Evolutionary conservation across 768 basidiomycete genomes (phyloP), one percentile per base, ranked within the genome.

Genomic region (Russula virescens): DNA sequence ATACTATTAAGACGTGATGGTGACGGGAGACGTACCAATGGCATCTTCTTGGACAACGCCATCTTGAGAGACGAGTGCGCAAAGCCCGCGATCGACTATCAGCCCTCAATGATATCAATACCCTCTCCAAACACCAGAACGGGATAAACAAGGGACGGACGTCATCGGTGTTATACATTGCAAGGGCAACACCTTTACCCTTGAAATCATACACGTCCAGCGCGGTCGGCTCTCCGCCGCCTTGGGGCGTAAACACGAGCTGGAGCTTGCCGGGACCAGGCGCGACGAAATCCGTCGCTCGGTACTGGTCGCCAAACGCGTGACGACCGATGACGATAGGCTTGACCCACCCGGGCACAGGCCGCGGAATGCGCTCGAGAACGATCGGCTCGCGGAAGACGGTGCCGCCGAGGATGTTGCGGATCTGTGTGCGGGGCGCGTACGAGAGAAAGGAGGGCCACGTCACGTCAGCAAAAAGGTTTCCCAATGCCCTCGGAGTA

Each of bases 351-450:
- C 97, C 96, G 43, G 97, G 97, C 45, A 98, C 82, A 9, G 95
- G 93, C 71, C 88, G 89, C 35, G 96, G 97, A 71, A 99, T 90
- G 67, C 86, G 84, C 54, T 86, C 73, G 34, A 98, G 83, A 73
- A 98, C 87, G 77, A 99, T 98, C 68, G 97, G 97, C 75, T 97
- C 97, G 66, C 97, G 88, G 86, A 98, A 98, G 57, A 99, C 95
- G 21, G 97, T 98, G 46, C 97, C 97, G 35, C 94, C 94, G 54
- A 98, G 86, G 71, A 98, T 97, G 74, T 99, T 99, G 66, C 96
- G 89, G 75, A 98, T 98, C 86, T 91, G 62, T 5, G 11, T 16
- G 34, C 49, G 53, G 26, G 10, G 10, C 8, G 6, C 35, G 6
- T 31, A 8, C 31, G 31, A 14, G 5, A 23, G 21, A n/a, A 49